Conservation (phyloP, 139 green algal species). For the Micromonas commoda region DNA sequence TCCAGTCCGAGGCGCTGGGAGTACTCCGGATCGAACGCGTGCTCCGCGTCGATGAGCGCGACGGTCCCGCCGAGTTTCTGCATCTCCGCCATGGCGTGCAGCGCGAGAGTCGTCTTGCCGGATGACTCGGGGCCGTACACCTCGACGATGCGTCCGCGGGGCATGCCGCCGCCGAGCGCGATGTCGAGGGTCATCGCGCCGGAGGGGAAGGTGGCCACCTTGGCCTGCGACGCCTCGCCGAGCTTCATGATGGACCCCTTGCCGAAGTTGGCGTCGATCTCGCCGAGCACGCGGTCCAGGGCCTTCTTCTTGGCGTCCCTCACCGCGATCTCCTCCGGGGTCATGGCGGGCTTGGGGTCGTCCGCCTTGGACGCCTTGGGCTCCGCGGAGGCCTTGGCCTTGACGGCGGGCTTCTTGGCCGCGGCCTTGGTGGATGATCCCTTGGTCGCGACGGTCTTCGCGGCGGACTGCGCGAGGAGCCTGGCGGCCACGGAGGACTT, state of each 20-base stretch:
- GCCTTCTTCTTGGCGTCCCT: constrained; percentile 22
- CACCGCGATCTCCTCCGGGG: not conserved
- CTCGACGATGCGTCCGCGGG: constrained; percentile 61
- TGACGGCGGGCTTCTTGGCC: not conserved
- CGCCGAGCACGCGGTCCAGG: constrained; percentile 34
- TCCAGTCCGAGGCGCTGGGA: constrained; percentile 57
- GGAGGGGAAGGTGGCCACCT: constrained; percentile 56
- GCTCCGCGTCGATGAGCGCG: constrained; percentile 87
- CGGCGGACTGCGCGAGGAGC: too few relatives aligned
- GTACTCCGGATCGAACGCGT: constrained; percentile 86
- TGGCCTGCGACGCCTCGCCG: constrained; percentile 23
- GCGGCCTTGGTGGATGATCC: too few relatives aligned
- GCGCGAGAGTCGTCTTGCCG: constrained; percentile 92
- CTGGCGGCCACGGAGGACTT: too few relatives aligned
- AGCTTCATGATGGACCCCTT: constrained; percentile 66
- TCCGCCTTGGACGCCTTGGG: not conserved
- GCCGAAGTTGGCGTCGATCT: constrained; percentile 48
- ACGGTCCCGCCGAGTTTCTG: constrained; percentile 52
- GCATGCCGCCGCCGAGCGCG: constrained; percentile 70
- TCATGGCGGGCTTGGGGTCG: not conserved
- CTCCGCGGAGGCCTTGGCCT: not conserved
- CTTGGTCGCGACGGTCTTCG: too few relatives aligned
- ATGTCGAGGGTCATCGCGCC: constrained; percentile 77
- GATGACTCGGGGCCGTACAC: constrained; percentile 85
- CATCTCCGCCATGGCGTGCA: constrained; percentile 85